Evolutionary conservation across 2,329 filamentous ascomycete genomes (phyloP), one percentile per base, ranked within the genome.

Genomic region (Dichotomopilus funicola): DNA sequence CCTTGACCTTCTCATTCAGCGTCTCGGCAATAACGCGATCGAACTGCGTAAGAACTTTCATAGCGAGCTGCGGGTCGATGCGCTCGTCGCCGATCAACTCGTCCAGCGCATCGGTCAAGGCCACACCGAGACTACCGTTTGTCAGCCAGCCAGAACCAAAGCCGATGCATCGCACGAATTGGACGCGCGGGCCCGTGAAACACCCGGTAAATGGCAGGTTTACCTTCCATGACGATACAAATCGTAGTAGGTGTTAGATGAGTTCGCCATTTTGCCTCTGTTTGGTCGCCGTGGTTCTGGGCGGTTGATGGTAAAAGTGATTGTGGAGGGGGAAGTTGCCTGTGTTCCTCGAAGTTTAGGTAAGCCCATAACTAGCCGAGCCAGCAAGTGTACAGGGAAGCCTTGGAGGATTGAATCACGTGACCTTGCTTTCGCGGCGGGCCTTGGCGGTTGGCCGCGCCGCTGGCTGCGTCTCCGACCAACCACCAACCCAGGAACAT

Each of bases 151-250:
- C 19, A 27, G 19, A 27, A 27, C 19, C 19, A 3, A 27, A 27
- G 19, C 19, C 19, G 19, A 27, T 27, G 19, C 19, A 27, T 27
- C 19, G 19, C 19, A 27, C 19, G 19, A 27, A 3, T 27, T 27
- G 19, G 19, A 27, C 19, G 19, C 19, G 19, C 19, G 19, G 19
- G 19, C 19, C 19, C 19, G 19, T 27, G 19, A 27, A 27, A 27
- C 19, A 52, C 42, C 37, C 58, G 43, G 48, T 55, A 64, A 66
- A 61, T 62, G 40, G 50, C 31, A 54, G 31, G 55, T 61, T 72
- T 89, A 97, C 94, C 92, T 97, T 84, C 91, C 96, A 77, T 91
- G 87, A 67, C 94, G 89, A 74, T 99, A 99, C 69, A 99, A 86
- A 82, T 99, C 94, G 74, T 97, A 99, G 78, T 81, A 86, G 37